Conservation (phyloP, 371 early-diverging fungal genomes). For the Lichtheimia corymbifera region DNA sequence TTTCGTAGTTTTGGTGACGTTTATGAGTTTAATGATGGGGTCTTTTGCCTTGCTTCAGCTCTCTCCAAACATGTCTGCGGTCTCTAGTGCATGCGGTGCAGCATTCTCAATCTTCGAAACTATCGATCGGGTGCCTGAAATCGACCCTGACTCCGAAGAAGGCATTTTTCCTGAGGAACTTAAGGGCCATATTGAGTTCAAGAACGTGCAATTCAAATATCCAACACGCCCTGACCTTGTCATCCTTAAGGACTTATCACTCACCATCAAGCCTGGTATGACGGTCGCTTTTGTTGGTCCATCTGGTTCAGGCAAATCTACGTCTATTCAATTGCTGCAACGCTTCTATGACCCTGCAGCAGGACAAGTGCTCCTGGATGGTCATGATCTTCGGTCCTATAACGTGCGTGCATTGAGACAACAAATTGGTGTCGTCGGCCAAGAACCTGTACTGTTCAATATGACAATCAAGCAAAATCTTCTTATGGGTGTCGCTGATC, state of each 20-base stretch:
- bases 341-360: slow-evolving; percentile 80
- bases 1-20: slow-evolving; percentile 58
- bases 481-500: slow-evolving; percentile 49
- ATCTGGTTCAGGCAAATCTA: slow-evolving; percentile 88
- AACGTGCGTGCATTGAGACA: slow-evolving; percentile 70
- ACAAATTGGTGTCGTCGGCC: slow-evolving; percentile 80
- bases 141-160: slow-evolving; percentile 55
- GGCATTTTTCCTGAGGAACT: slow-evolving; percentile 53
- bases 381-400: slow-evolving; percentile 58
- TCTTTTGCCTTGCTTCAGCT: slow-evolving; percentile 44
- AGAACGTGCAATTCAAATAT: slow-evolving; percentile 68
- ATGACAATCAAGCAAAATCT: slow-evolving; percentile 79
- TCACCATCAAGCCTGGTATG: slow-evolving; percentile 68
- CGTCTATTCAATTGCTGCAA: slow-evolving; percentile 80
- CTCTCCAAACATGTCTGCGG: slow-evolving; percentile 61
- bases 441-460: slow-evolving; percentile 85
- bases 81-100: slow-evolving; percentile 66
- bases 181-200: slow-evolving; percentile 67
- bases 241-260: slow-evolving; percentile 55
- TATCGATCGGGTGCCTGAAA: slow-evolving; percentile 71
- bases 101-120: slow-evolving; percentile 68
- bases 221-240: slow-evolving; percentile 72
- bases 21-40: slow-evolving; percentile 74
- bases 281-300: slow-evolving; percentile 76
- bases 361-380: slow-evolving; percentile 69